Conservation (phyloP, 169 alveolate genomes). For the Perkinsus olseni region DNA sequence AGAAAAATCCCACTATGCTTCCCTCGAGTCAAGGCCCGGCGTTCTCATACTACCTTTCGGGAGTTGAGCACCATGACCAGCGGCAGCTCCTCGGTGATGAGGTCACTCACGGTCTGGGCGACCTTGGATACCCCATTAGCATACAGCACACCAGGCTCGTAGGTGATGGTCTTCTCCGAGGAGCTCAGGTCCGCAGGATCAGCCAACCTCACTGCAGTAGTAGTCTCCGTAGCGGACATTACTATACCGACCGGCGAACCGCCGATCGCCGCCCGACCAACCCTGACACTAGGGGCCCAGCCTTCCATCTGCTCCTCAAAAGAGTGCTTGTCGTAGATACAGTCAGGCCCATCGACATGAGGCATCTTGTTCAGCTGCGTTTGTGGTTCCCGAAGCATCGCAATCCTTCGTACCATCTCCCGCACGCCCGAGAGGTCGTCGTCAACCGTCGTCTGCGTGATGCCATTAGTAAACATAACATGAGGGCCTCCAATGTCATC, state of each 20-base stretch:
- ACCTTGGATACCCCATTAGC: conserved; percentile 75
- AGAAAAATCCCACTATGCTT: no score
- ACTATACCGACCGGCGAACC: conserved; percentile 62
- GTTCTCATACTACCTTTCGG: background rate
- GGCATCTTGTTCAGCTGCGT: background rate
- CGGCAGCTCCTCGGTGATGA: conserved; percentile 64
- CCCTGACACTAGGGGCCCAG: conserved; percentile 61
- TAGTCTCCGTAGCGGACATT: conserved; percentile 46
- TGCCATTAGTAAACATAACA: conserved; percentile 72
- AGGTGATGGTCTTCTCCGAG: conserved; percentile 41
- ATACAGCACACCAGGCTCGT: conserved; percentile 57
- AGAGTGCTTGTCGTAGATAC: conserved; percentile 48
- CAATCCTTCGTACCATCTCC: conserved; percentile 19
- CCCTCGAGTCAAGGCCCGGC: no score
- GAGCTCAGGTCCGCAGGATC: conserved; percentile 57
- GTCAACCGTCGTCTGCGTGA: conserved; percentile 62
- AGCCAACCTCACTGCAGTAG: conserved; percentile 45
- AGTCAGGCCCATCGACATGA: conserved; percentile 20
- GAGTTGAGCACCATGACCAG: conserved; percentile 57
- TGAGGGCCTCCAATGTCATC: conserved; percentile 77
- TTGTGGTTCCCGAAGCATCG: conserved; percentile 19
- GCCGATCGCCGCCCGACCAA: conserved; percentile 60
- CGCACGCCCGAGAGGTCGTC: conserved; percentile 11
- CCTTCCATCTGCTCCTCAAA: conserved; percentile 53
- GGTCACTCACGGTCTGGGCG: conserved; percentile 70